Conservation (phyloP, 176 grass and related monocot genomes). For the Hyparrhenia diplandra region DNA sequence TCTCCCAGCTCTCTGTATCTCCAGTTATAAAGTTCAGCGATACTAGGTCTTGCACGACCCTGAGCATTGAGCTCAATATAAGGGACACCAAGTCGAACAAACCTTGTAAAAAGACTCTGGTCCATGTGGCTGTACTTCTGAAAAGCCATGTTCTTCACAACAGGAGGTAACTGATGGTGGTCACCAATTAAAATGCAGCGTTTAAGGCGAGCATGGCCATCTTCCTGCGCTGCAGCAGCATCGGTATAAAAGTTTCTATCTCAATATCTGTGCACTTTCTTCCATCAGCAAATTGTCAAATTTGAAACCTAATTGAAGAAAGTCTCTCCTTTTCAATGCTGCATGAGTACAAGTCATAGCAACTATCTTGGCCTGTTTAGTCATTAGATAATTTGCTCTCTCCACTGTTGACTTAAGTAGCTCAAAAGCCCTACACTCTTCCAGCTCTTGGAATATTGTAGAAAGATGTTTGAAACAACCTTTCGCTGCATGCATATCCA, state of each 20-base stretch:
- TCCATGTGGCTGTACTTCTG: slow-evolving; percentile 99
- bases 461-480: slow-evolving; percentile 96
- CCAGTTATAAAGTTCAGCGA: slow-evolving; percentile 95
- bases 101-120: slow-evolving; percentile 89
- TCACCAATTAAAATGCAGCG: slow-evolving; percentile 97
- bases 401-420: slow-evolving; percentile 93
- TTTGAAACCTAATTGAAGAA: slow-evolving; percentile 94
- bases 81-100: slow-evolving; percentile 94
- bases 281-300: slow-evolving; percentile 99
- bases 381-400: slow-evolving; percentile 97
- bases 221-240: slow-evolving; percentile 95
- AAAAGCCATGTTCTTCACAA: slow-evolving; percentile 99
- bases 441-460: slow-evolving; percentile 92
- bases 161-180: slow-evolving; percentile 93
- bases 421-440: slow-evolving; percentile 98
- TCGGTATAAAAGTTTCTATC: slow-evolving; percentile 98
- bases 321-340: slow-evolving; percentile 90
- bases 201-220: slow-evolving; percentile 87
- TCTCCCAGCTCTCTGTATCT: slow-evolving; percentile 95
- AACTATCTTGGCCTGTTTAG: slow-evolving; percentile 97
- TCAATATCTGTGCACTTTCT: slow-evolving; percentile 99
- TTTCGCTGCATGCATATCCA: slow-evolving; percentile 92
- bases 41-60: slow-evolving; percentile 86
- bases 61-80: slow-evolving; percentile 99
- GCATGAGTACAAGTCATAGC: slow-evolving; percentile 99